These are phyloP conservation scores for Aspergillus asperescens DNA, from an alignment of 495 filamentous ascomycete genomes.

Conservation along the genomic window DNA sequence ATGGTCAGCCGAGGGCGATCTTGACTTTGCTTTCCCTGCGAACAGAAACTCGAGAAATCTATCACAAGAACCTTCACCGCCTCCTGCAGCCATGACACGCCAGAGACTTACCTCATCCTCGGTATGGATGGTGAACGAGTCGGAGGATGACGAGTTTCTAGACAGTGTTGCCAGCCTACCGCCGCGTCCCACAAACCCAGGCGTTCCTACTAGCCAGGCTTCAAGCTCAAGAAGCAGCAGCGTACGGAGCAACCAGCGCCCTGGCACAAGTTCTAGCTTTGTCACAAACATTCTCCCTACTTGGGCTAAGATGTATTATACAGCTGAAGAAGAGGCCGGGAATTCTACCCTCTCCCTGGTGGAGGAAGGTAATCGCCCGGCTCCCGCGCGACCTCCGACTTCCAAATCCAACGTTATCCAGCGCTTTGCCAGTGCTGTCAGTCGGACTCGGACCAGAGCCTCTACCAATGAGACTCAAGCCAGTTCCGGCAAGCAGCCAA, in stretches of 20 bases:
- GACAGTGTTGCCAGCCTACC: constrained; percentile 43
- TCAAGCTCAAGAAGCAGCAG: constrained; percentile 38
- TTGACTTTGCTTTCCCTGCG: constrained; percentile 24
- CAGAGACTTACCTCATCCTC: constrained; percentile 38
- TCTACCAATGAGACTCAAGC: constrained; percentile 16
- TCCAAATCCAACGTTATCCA: constrained; percentile 31
- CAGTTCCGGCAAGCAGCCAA: constrained; percentile 19
- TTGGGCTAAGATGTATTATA: constrained; percentile 48
- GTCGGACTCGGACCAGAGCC: constrained; percentile 19
- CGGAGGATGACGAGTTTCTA: constrained; percentile 32
- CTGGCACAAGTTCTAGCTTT: constrained; percentile 45
- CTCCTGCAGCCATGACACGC: constrained; percentile 23
- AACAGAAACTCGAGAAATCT: constrained; percentile 17
- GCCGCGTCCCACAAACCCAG: constrained; percentile 29
- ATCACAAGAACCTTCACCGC: constrained; percentile 20
- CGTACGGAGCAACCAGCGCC: constrained; percentile 31
- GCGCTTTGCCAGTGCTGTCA: constrained; percentile 26
- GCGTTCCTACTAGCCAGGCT: constrained; percentile 30
- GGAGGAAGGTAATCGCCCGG: constrained; percentile 32
- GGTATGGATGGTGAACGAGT: constrained; percentile 43
- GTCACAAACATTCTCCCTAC: constrained; percentile 49
- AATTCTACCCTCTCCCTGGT: constrained; percentile 32
- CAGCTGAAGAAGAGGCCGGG: constrained; percentile 27
- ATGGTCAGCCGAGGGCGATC: constrained; percentile 44
- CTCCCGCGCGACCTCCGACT: constrained; percentile 27